A percentile compares a stretch with the other conserved stretches of the same genome.
These are phyloP conservation scores for Vinca minor DNA, from an alignment of 257 asterid species.

Conservation along the genomic window DNA sequence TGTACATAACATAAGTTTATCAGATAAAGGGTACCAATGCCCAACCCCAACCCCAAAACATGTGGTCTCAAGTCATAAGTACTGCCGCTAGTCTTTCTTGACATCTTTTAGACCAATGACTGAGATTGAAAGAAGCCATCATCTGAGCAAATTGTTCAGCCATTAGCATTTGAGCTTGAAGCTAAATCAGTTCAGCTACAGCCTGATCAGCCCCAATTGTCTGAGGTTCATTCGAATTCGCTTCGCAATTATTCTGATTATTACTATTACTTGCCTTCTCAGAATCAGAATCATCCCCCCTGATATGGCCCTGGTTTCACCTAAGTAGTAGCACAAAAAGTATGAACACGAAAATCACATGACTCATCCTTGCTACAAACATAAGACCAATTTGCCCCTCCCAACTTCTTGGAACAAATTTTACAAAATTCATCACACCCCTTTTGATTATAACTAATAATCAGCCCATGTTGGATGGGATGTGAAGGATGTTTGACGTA, in stretches of 20 bases:
- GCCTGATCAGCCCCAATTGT: slow-evolving; percentile 12
- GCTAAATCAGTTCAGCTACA: slow-evolving; percentile 20
- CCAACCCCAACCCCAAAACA: no score
- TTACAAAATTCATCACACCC: slow-evolving; percentile 24
- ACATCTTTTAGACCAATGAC: slow-evolving; percentile 16
- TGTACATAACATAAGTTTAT: no score
- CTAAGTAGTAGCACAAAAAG: slow-evolving; percentile 47
- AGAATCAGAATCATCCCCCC: slow-evolving; percentile 18
- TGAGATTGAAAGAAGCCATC: slow-evolving; percentile 26
- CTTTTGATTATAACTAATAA: slow-evolving; percentile 14
- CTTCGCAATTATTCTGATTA: neutral
- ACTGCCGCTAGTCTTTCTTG: no score
- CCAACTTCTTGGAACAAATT: slow-evolving; percentile 32
- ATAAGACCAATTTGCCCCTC: slow-evolving; percentile 37
- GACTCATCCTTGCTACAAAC: slow-evolving; percentile 27
- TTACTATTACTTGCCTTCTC: neutral
- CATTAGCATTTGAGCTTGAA: slow-evolving; percentile 34
- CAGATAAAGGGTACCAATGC: no score
- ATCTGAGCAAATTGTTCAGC: slow-evolving; percentile 27
- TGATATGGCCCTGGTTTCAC: slow-evolving; percentile 47
- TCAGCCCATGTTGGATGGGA: slow-evolving; percentile 51
- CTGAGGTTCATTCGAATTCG: neutral
- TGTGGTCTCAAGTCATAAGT: no score
- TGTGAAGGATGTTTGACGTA: slow-evolving; percentile 55
- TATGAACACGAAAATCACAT: slow-evolving; percentile 48